phyloP scores from a whole-genome alignment of 768 basidiomycete species.

The Naganishia friedmannii region DNA sequence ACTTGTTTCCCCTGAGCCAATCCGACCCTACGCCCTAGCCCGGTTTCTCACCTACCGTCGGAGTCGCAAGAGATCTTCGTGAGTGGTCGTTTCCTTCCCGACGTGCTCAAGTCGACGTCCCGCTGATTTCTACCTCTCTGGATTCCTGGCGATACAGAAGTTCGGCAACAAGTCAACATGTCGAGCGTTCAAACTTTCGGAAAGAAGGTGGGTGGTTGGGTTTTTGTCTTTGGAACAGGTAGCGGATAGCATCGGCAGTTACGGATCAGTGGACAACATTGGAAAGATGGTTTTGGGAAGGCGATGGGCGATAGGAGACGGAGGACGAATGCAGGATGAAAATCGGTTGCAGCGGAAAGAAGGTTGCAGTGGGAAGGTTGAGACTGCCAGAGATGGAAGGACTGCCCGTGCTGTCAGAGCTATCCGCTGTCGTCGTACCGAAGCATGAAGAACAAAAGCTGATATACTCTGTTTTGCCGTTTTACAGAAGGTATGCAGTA shows the following conservation, averaged over 20 bases:
- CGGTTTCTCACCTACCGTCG: slow-evolving; percentile 20
- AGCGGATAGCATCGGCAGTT: slow-evolving; percentile 10
- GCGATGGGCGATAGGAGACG: not conserved
- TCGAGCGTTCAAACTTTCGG: slow-evolving; percentile 95
- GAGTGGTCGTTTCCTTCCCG: not conserved
- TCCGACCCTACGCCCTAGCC: not conserved
- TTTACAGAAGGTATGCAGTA: slow-evolving; percentile 21
- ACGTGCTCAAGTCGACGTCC: not conserved
- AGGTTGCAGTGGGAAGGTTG: not conserved
- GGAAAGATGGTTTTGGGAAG: not conserved
- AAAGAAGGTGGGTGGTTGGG: slow-evolving; percentile 67
- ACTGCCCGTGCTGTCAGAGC: not conserved
- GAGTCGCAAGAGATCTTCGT: slow-evolving; percentile 20
- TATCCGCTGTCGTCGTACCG: not conserved
- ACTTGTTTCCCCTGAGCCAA: not conserved
- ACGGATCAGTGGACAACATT: not conserved
- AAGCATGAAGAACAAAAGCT: slow-evolving; percentile 61
- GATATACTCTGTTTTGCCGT: not conserved
- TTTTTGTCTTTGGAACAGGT: not conserved
- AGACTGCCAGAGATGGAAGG: not conserved
- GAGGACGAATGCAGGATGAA: not conserved
- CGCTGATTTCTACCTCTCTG: not conserved
- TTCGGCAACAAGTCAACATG: slow-evolving; percentile 40
- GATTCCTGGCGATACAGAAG: slow-evolving; percentile 17
- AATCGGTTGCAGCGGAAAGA: not conserved